A percentile compares a stretch with the other conserved stretches of the same genome.
Evolutionary conservation across 192 early-diverging fungal genomes (phyloP).

Genomic region (Helicostylum pulchrum): DNA sequence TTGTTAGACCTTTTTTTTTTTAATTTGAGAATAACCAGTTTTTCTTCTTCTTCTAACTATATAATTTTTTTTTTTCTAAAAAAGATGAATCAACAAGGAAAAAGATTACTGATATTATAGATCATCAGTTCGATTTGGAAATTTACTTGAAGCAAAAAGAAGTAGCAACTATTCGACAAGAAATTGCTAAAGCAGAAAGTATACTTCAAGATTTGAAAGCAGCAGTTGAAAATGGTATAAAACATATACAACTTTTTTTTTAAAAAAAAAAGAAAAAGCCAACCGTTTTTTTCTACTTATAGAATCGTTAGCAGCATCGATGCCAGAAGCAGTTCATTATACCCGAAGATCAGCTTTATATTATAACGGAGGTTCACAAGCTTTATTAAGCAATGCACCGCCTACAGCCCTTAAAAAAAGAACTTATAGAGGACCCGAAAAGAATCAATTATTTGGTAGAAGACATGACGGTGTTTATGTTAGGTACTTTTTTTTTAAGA

Average conservation of each 20-base stretch:
- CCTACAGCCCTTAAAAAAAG: conserved; percentile 30
- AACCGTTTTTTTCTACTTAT: neutral
- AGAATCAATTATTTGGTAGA: conserved; percentile 31
- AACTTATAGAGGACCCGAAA: conserved; percentile 19
- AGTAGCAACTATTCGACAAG: conserved; percentile 54
- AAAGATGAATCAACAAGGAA: conserved; percentile 35
- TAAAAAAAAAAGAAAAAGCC: neutral
- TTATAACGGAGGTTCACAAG: conserved; percentile 1
- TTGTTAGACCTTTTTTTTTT: neutral
- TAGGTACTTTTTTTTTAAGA: conserved; percentile 14
- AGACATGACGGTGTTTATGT: conserved; percentile 43
- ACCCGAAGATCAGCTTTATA: conserved; percentile 28
- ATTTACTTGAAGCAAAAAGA: conserved; percentile 70
- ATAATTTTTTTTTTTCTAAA: neutral
- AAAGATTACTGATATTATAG: conserved; percentile 55
- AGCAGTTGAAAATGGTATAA: conserved; percentile 52
- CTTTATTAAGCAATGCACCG: conserved; percentile 1
- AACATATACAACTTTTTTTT: neutral
- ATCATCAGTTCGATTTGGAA: conserved; percentile 77
- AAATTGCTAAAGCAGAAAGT: conserved; percentile 59
- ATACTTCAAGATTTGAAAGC: conserved; percentile 54
- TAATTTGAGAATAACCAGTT: neutral
- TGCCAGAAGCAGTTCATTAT: conserved; percentile 43
- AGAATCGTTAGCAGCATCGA: conserved; percentile 34
- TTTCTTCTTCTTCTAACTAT: neutral